phyloP scores from a whole-genome alignment of 1,139 yeast genomes.

The Ogataea hybrid region DNA sequence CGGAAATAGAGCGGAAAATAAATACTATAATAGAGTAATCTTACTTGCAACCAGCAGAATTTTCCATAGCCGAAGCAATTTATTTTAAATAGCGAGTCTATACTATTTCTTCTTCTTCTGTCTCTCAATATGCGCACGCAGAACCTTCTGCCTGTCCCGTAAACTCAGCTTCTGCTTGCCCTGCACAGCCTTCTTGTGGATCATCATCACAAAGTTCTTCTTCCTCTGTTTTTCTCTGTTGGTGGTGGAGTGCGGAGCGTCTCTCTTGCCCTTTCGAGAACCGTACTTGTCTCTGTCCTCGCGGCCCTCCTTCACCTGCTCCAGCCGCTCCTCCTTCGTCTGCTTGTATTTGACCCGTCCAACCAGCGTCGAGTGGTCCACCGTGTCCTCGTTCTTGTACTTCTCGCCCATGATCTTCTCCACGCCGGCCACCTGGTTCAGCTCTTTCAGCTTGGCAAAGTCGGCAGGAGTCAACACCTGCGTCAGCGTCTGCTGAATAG shows the following conservation, averaged over 20 bases:
- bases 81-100: not conserved
- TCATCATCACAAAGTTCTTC: conserved; percentile 99
- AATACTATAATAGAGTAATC: not conserved
- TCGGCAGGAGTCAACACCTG: conserved; percentile 95
- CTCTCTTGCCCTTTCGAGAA: conserved; percentile 81
- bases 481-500: conserved; percentile 62
- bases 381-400: too few species aligned
- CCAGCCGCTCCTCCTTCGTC: too few species aligned
- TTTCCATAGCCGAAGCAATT: too few species aligned
- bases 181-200: conserved; percentile 90
- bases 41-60: not conserved
- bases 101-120: conserved; percentile 73
- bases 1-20: not conserved
- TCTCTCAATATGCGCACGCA: conserved; percentile 81
- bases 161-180: conserved; percentile 90
- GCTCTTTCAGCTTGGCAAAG: too few species aligned
- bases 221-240: conserved; percentile 94
- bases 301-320: too few species aligned
- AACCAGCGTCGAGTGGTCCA: too few species aligned
- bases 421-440: too few species aligned
- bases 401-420: too few species aligned
- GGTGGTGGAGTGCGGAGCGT: conserved; percentile 81
- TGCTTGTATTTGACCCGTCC: too few species aligned
- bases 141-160: conserved; percentile 83
- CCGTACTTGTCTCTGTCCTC: conserved; percentile 90